phyloP scores from a whole-genome alignment of 192 early-diverging fungal species.

The Spizellomyces punctatus region DNA sequence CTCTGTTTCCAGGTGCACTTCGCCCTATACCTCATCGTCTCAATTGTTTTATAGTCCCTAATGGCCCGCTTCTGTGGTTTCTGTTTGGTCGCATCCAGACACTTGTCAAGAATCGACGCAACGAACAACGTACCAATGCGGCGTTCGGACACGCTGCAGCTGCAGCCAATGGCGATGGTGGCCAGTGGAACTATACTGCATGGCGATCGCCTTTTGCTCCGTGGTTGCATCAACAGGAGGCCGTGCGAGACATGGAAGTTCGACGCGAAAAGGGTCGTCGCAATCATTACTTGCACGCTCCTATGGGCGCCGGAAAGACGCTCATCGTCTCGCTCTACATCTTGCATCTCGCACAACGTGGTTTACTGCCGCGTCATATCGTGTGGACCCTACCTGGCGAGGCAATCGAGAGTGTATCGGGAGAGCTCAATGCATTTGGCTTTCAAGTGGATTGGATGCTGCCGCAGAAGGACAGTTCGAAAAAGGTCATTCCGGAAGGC shows the following conservation, averaged over 20 bases:
- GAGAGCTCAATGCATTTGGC: conserved; percentile 13
- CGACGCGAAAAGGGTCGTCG: background rate
- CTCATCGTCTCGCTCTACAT: conserved; percentile 14
- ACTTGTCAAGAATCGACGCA: background rate
- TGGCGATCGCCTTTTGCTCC: background rate
- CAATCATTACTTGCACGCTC: conserved; percentile 5
- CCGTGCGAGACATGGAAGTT: background rate
- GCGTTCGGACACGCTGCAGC: background rate
- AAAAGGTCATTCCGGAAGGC: background rate
- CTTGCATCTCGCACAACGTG: background rate
- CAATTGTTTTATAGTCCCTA: background rate
- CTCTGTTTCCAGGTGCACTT: background rate
- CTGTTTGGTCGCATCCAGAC: background rate
- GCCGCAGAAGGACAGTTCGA: background rate
- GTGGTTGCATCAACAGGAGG: conserved; percentile 8
- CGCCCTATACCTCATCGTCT: background rate
- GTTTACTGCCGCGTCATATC: background rate
- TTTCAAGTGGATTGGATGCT: conserved; percentile 6
- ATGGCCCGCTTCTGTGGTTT: background rate
- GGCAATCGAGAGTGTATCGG: conserved; percentile 11
- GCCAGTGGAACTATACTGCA: background rate
- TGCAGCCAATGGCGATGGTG: background rate
- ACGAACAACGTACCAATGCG: background rate
- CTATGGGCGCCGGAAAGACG: conserved; percentile 20
- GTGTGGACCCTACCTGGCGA: background rate